phyloP scores from a whole-genome alignment of 1,284 basidiomycete species.

The Cutaneotrichosporon cyanovorans region DNA sequence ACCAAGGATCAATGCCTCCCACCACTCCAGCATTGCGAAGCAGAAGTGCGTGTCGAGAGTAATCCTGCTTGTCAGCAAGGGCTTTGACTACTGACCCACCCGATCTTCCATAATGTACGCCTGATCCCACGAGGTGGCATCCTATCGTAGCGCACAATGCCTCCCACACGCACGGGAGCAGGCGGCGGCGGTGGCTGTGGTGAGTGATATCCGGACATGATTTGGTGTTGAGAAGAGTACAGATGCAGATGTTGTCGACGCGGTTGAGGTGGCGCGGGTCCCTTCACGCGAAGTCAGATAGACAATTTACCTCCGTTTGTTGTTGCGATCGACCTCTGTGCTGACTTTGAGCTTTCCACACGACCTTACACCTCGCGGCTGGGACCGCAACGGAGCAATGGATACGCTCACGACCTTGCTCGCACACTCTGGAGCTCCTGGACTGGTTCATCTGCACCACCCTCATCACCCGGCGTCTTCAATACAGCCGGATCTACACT shows the following conservation, averaged over 20 bases:
- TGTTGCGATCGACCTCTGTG: background rate
- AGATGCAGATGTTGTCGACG: background rate
- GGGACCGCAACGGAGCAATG: slow-evolving; percentile 1
- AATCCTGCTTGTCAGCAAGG: slow-evolving; percentile 19
- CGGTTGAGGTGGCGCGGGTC: slow-evolving; percentile 1
- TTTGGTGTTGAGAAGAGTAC: background rate
- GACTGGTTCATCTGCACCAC: slow-evolving; percentile 66
- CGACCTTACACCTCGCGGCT: background rate
- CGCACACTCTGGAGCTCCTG: slow-evolving; percentile 51
- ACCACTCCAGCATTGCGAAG: slow-evolving; percentile 42
- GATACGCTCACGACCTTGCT: slow-evolving; percentile 50
- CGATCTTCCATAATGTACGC: slow-evolving; percentile 26
- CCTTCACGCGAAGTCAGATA: background rate
- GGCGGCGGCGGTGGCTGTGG: slow-evolving; percentile 17
- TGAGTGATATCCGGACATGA: slow-evolving; percentile 22
- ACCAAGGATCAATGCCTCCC: slow-evolving; percentile 43
- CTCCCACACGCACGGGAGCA: slow-evolving; percentile 11
- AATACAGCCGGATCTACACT: slow-evolving; percentile 39
- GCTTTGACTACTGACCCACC: slow-evolving; percentile 11
- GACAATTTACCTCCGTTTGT: slow-evolving; percentile 4
- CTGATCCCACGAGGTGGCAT: slow-evolving; percentile 17
- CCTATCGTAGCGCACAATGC: slow-evolving; percentile 13
- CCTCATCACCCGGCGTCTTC: slow-evolving; percentile 48
- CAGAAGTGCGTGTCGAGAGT: slow-evolving; percentile 38
- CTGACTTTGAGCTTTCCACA: no score